phyloP scores from a whole-genome alignment of 2,329 filamentous ascomycete species.

The Nemania diffusa region DNA sequence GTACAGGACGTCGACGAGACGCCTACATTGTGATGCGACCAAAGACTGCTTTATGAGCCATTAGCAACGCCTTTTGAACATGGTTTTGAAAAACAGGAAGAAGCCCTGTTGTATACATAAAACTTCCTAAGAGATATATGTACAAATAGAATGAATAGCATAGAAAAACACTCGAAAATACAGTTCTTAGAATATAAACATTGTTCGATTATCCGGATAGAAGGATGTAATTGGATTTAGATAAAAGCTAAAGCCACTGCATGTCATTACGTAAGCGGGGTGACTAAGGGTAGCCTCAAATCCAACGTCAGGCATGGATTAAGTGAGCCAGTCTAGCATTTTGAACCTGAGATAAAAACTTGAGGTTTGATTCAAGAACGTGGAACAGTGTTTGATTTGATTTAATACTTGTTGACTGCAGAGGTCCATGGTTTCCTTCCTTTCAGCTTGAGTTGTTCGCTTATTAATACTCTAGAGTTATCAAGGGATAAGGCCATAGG shows the following conservation, averaged over 20 bases:
- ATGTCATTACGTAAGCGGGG: not conserved
- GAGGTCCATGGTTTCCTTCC: too few relatives aligned
- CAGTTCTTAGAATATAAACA: not conserved
- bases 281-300: not conserved
- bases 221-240: not conserved
- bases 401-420: too few relatives aligned
- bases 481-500: too few relatives aligned
- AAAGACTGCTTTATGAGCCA: not conserved
- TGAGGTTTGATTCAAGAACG: too few relatives aligned
- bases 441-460: too few relatives aligned
- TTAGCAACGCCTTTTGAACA: not conserved
- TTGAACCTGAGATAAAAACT: too few relatives aligned
- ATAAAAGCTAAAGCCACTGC: not conserved
- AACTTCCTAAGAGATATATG: not conserved
- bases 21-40: not conserved
- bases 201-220: not conserved
- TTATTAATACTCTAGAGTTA: too few relatives aligned
- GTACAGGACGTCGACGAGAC: not conserved
- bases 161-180: slow-evolving; percentile 16
- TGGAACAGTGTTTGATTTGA: too few relatives aligned
- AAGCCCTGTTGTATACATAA: slow-evolving; percentile 15
- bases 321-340: too few relatives aligned
- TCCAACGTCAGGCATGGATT: not conserved
- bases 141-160: slow-evolving; percentile 11
- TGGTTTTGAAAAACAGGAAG: not conserved